Conservation (phyloP, 805 yeast species). For the Lipomyces chichibuensis region DNA sequence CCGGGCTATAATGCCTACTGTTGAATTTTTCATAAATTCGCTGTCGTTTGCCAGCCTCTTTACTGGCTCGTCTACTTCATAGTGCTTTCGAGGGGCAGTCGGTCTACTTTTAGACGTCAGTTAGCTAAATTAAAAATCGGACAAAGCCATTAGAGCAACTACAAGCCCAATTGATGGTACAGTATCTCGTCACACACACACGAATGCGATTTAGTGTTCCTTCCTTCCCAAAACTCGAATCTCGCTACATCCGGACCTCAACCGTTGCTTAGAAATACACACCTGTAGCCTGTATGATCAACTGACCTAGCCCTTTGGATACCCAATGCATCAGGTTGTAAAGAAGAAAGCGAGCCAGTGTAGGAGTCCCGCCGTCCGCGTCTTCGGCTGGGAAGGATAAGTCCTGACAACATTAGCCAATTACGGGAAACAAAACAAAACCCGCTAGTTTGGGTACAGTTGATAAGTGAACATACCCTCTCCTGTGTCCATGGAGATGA, state of each 20-base stretch:
- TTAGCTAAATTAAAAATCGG: background rate
- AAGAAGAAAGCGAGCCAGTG: background rate
- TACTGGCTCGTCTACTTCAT: background rate
- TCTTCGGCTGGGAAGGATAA: background rate
- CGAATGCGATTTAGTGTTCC: background rate
- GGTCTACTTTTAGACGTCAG: background rate
- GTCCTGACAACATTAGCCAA: background rate
- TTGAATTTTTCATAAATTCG: background rate
- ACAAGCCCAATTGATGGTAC: background rate
- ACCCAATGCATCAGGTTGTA: background rate
- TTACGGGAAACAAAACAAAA: background rate
- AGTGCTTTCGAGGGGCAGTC: background rate
- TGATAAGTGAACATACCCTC: slow-evolving; percentile 1
- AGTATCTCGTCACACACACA: background rate
- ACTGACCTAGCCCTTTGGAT: background rate
- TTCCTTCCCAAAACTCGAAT: background rate
- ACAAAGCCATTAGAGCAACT: background rate
- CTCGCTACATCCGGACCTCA: background rate
- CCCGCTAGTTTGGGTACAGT: background rate
- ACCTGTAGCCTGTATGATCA: background rate
- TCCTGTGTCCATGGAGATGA: slow-evolving; percentile 4
- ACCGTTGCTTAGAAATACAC: background rate
- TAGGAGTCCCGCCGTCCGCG: background rate
- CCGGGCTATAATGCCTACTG: background rate
- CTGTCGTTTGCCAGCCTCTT: background rate